A percentile compares a stretch with the other conserved stretches of the same genome.
phyloP scores from a whole-genome alignment of 2,329 filamentous ascomycete genomes.

The Monascus ruber region DNA sequence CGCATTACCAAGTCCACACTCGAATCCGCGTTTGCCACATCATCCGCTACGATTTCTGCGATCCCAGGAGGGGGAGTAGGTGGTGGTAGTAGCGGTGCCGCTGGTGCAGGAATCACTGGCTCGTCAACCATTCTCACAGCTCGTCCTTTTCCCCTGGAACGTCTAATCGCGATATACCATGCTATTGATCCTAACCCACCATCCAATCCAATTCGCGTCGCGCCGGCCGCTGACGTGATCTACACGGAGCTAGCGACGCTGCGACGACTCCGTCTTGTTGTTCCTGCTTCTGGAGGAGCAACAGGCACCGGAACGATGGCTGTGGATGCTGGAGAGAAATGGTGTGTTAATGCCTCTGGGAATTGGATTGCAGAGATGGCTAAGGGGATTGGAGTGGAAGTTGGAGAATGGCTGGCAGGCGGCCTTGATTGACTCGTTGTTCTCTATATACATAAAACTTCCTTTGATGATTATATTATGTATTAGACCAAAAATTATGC shows the following conservation, averaged over 20 bases:
- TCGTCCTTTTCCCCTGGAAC: constrained; percentile 35
- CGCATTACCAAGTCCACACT: constrained; percentile 32
- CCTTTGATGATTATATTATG: too few species aligned
- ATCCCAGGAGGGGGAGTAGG: constrained; percentile 8
- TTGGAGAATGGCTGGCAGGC: constrained; percentile 34
- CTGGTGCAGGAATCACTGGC: constrained; percentile 19
- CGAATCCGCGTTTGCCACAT: constrained; percentile 27
- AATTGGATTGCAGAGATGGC: constrained; percentile 37
- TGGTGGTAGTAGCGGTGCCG: too few species aligned
- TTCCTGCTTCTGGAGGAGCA: constrained; percentile 25
- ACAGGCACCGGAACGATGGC: constrained; percentile 23
- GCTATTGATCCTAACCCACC: constrained; percentile 36
- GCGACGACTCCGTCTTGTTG: constrained; percentile 35
- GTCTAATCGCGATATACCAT: constrained; percentile 37
- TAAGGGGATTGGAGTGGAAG: constrained; percentile 33
- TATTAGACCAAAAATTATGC: too few species aligned
- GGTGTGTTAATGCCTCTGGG: constrained; percentile 37
- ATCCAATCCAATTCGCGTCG: constrained; percentile 24
- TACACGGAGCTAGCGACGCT: constrained; percentile 37
- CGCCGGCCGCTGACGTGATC: constrained; percentile 31
- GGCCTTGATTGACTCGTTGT: constrained; percentile 19
- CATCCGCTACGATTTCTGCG: constrained; percentile 25
- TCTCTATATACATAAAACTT: not conserved
- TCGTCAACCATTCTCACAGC: constrained; percentile 30
- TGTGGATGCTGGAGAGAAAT: constrained; percentile 34